These are phyloP conservation scores for Tylopilus sp. DNA, from an alignment of 768 basidiomycete genomes.

Conservation along the genomic window DNA sequence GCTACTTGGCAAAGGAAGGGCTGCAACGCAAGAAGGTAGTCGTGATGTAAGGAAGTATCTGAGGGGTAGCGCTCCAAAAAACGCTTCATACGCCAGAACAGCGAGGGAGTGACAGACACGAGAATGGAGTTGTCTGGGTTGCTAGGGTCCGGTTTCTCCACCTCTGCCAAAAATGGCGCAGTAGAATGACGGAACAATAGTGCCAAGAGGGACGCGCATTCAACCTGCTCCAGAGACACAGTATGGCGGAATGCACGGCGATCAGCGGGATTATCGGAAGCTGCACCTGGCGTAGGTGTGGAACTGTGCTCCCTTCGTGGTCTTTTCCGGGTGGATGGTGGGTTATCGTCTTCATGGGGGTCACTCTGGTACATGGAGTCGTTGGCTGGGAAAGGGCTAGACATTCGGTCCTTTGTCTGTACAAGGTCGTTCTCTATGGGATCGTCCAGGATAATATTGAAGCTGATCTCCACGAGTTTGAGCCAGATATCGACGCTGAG, in stretches of 20 bases:
- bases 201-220: conserved; percentile 63
- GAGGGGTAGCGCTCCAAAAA: conserved; percentile 65
- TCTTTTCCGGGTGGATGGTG: conserved; percentile 33
- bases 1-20: conserved; percentile 71
- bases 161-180: conserved; percentile 52
- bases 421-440: conserved; percentile 34
- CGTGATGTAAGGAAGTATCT: conserved; percentile 77
- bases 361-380: conserved; percentile 35
- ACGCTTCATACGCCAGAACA: conserved; percentile 56
- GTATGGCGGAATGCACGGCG: conserved; percentile 26
- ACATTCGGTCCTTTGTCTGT: conserved; percentile 21
- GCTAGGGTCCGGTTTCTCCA: conserved; percentile 23
- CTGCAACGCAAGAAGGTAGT: conserved; percentile 68
- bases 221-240: conserved; percentile 60
- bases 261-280: conserved; percentile 19
- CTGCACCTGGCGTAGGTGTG: conserved; percentile 17
- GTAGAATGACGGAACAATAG: conserved; percentile 55
- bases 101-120: conserved; percentile 32
- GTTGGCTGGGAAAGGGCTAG: conserved; percentile 9
- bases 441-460: conserved; percentile 75
- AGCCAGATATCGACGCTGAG: conserved; percentile 66
- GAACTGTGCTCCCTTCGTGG: conserved; percentile 19
- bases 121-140: conserved; percentile 28
- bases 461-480: conserved; percentile 61
- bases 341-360: conserved; percentile 29